Conservation (phyloP, 805 yeast species). For the Cyberlindnera mrakii region DNA sequence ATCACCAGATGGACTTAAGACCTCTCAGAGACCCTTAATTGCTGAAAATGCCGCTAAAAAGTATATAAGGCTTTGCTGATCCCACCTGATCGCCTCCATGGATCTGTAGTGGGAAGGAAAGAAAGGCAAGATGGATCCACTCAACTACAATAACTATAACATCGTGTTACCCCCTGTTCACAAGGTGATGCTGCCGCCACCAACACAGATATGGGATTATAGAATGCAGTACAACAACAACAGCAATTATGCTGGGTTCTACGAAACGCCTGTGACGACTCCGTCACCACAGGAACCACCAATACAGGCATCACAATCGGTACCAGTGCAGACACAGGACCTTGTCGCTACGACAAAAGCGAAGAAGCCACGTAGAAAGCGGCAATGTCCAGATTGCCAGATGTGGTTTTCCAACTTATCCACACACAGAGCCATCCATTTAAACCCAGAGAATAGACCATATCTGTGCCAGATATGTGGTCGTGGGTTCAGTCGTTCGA, state of each 20-base stretch:
- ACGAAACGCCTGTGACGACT: too few relatives aligned
- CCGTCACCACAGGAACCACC: background rate
- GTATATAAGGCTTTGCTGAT: background rate
- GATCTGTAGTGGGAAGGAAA: background rate
- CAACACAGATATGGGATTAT: conserved; percentile 13
- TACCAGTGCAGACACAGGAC: conserved; percentile 2
- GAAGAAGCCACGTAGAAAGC: conserved; percentile 50
- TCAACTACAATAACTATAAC: conserved; percentile 10
- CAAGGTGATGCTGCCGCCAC: conserved; percentile 15
- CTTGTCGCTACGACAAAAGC: conserved; percentile 1
- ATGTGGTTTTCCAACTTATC: conserved; percentile 71
- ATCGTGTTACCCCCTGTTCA: conserved; percentile 15
- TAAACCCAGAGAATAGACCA: conserved; percentile 67
- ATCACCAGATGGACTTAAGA: too few relatives aligned
- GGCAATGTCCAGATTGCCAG: conserved; percentile 67
- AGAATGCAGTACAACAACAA: conserved; percentile 6
- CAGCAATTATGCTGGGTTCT: conserved; percentile 5
- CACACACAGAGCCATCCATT: conserved; percentile 76
- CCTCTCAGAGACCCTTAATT: background rate
- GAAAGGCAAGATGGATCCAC: background rate
- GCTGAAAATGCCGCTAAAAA: background rate
- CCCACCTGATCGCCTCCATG: background rate
- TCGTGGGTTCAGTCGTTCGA: conserved; percentile 83
- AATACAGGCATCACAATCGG: conserved; percentile 2
- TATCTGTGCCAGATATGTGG: conserved; percentile 72